Percentiles rank a stretch among this genome's conserved stretches.
These are phyloP conservation scores for Nephelium lappaceum DNA, from an alignment of 345 rosid genomes.

Conservation along the genomic window DNA sequence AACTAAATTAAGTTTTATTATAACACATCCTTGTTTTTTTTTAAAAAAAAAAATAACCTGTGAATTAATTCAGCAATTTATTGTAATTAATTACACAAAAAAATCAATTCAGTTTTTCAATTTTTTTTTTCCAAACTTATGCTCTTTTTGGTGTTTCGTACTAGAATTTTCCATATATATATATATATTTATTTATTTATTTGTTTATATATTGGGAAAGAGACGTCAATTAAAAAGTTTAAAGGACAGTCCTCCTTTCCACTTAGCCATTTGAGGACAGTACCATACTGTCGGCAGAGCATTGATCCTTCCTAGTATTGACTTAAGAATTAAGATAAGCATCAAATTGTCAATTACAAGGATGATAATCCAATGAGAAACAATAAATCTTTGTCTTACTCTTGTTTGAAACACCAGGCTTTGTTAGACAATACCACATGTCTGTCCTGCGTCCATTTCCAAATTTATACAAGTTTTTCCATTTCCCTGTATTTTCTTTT, in stretches of 20 bases:
- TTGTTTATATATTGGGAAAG: not conserved
- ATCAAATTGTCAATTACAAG: not conserved
- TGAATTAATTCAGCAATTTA: no score
- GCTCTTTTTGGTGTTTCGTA: no score
- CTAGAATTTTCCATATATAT: no score
- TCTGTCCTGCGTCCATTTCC: not conserved
- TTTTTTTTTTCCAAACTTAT: no score
- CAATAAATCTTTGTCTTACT: not conserved
- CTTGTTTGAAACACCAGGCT: not conserved
- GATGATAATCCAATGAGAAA: not conserved
- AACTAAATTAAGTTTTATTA: no score
- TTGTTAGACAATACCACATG: conserved; percentile 7
- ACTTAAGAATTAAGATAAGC: not conserved
- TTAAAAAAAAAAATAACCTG: no score
- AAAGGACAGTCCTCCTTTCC: no score
- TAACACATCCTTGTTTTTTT: no score
- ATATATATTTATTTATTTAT: no score
- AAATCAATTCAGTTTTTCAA: no score
- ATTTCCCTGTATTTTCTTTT: not conserved
- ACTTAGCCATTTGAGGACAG: not conserved
- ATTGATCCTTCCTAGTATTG: not conserved
- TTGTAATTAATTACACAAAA: no score
- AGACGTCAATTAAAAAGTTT: not conserved
- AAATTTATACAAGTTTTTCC: not conserved
- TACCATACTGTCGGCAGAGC: conserved; percentile 11